phyloP scores from a whole-genome alignment of 2,329 filamentous ascomycete genomes.

The Diaporthe citriasiana region DNA sequence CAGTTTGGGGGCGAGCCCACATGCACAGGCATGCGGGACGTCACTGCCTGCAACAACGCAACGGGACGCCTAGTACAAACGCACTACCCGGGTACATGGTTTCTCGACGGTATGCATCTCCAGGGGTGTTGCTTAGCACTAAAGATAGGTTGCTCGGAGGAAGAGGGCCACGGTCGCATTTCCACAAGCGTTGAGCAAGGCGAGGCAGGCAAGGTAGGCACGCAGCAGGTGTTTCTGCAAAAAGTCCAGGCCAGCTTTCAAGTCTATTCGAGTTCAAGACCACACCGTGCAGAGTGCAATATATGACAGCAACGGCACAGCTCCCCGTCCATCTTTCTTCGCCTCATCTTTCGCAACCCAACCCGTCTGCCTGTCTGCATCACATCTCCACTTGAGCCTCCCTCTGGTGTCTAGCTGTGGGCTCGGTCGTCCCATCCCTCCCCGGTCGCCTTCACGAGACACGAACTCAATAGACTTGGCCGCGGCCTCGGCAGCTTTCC shows the following conservation, averaged over 20 bases:
- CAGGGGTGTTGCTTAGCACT: slow-evolving; percentile 27
- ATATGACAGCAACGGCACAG: slow-evolving; percentile 5
- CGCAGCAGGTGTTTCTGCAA: slow-evolving; percentile 20
- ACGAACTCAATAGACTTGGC: slow-evolving; percentile 36
- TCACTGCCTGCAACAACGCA: slow-evolving; percentile 29
- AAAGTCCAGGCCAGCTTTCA: slow-evolving; percentile 40
- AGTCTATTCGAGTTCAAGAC: slow-evolving; percentile 3
- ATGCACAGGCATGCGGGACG: background rate
- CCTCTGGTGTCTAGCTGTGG: background rate
- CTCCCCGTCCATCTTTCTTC: background rate
- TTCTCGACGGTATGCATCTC: slow-evolving; percentile 23
- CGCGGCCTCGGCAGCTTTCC: slow-evolving; percentile 33
- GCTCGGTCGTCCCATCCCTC: slow-evolving; percentile 4
- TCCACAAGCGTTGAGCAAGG: background rate
- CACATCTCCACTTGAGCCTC: slow-evolving; percentile 1
- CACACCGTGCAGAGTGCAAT: slow-evolving; percentile 8
- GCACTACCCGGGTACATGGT: slow-evolving; percentile 27
- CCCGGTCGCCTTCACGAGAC: slow-evolving; percentile 37
- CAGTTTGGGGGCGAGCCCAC: background rate
- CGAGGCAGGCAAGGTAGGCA: slow-evolving; percentile 6
- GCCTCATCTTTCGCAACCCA: slow-evolving; percentile 18
- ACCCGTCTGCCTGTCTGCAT: slow-evolving; percentile 18
- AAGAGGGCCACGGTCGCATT: slow-evolving; percentile 24
- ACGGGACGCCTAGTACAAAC: slow-evolving; percentile 11
- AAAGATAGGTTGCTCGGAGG: slow-evolving; percentile 26